A percentile compares a stretch with the other conserved stretches of the same genome.
Conservation (phyloP, 495 filamentous ascomycete genomes). For the Penicillium steckii region DNA sequence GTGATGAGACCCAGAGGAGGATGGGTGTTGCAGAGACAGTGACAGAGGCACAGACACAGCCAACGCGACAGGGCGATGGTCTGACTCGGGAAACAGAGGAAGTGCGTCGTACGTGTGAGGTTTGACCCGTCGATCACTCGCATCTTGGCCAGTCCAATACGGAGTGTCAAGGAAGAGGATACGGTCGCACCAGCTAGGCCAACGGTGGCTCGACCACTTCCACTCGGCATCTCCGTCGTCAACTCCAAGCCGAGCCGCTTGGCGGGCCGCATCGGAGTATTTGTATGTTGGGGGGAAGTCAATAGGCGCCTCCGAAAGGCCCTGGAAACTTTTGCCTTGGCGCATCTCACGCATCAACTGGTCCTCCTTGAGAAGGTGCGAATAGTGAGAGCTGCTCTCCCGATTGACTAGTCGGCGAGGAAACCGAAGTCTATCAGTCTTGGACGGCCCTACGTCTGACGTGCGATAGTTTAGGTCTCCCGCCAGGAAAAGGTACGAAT, state of each 20-base stretch:
- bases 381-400: constrained; percentile 51
- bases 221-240: constrained; percentile 50
- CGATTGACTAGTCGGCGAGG: constrained; percentile 55
- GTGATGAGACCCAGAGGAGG: constrained; percentile 12
- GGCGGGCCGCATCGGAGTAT: constrained; percentile 50
- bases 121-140: constrained; percentile 32
- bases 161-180: constrained; percentile 75
- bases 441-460: constrained; percentile 53
- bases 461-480: constrained; percentile 97
- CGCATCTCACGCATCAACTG: constrained; percentile 71
- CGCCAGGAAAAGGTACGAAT: constrained; percentile 76
- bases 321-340: constrained; percentile 67
- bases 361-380: constrained; percentile 66
- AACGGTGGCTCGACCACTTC: constrained; percentile 76
- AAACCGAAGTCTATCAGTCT: constrained; percentile 52
- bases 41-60: constrained; percentile 56
- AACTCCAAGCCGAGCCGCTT: constrained; percentile 26
- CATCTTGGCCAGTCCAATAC: constrained; percentile 36
- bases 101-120: constrained; percentile 66
- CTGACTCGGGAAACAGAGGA: constrained; percentile 71
- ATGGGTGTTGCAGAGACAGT: constrained; percentile 27
- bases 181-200: constrained; percentile 93
- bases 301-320: constrained; percentile 70
- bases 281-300: constrained; percentile 94
- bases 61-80: constrained; percentile 81